phyloP scores from a whole-genome alignment of 176 grass and related monocot species.

The Olyra latifolia region DNA sequence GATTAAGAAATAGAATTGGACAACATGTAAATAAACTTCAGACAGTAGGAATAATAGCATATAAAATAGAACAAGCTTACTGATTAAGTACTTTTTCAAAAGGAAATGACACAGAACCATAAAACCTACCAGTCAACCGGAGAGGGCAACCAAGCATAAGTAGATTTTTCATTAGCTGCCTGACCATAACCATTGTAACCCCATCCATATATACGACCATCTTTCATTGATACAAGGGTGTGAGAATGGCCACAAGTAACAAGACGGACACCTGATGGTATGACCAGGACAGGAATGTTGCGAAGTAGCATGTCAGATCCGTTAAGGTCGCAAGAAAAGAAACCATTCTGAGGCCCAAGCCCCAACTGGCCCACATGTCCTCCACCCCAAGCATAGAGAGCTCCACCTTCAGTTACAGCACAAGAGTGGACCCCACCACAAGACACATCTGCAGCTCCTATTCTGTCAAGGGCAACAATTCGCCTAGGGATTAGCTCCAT shows the following conservation, averaged over 20 bases:
- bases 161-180: slow-evolving; percentile 77
- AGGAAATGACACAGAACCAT: not conserved
- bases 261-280: slow-evolving; percentile 62
- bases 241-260: slow-evolving; percentile 91
- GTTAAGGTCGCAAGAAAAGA: slow-evolving; percentile 63
- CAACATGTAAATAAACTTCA: not conserved
- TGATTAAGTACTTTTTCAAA: not conserved
- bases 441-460: slow-evolving; percentile 56
- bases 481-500: slow-evolving; percentile 83
- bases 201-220: slow-evolving; percentile 90
- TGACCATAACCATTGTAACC: slow-evolving; percentile 97
- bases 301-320: slow-evolving; percentile 59
- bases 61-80: not conserved
- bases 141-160: slow-evolving; percentile 85
- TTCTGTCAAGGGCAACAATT: slow-evolving; percentile 78
- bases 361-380: slow-evolving; percentile 82
- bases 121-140: slow-evolving; percentile 81
- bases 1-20: not conserved
- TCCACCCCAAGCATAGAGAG: slow-evolving; percentile 81
- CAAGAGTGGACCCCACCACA: slow-evolving; percentile 93
- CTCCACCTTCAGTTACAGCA: slow-evolving; percentile 75
- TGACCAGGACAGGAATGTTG: slow-evolving; percentile 74
- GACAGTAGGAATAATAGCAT: not conserved
- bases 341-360: slow-evolving; percentile 53
- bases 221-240: slow-evolving; percentile 80